Evolutionary conservation across 148 eudicot genomes (phyloP).

Genomic region (Selenicereus undatus): DNA sequence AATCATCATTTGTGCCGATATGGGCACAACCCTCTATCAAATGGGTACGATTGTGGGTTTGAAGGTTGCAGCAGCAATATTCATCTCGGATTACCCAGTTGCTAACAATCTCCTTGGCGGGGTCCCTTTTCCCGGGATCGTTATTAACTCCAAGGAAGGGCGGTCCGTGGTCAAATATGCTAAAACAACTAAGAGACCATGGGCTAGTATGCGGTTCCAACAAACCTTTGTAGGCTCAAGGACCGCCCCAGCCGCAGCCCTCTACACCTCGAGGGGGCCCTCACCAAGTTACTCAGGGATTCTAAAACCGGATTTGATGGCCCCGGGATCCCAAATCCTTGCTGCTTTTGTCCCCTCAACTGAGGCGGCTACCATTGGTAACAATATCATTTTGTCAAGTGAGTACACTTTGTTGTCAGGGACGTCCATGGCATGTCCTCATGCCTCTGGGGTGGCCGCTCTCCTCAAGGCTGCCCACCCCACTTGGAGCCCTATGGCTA

Average conservation of each 20-base stretch:
- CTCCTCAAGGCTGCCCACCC: constrained; percentile 36
- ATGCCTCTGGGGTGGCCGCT: constrained; percentile 38
- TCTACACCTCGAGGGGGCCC: constrained; percentile 39
- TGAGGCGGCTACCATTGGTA: constrained; percentile 28
- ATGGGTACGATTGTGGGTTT: constrained; percentile 22
- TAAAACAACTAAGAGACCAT: not conserved
- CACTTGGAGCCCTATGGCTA: constrained; percentile 35
- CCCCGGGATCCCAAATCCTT: constrained; percentile 33
- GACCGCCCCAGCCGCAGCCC: constrained; percentile 29
- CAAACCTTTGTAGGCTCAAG: constrained; percentile 33
- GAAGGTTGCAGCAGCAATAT: constrained; percentile 27
- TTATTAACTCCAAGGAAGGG: constrained; percentile 24
- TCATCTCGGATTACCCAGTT: constrained; percentile 24
- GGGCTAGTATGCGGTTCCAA: constrained; percentile 31
- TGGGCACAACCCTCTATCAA: constrained; percentile 16
- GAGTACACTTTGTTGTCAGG: constrained; percentile 32
- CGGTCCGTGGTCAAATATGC: constrained; percentile 23
- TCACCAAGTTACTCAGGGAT: constrained; percentile 23
- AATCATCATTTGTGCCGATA: constrained; percentile 32
- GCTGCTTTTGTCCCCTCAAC: constrained; percentile 32
- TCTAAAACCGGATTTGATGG: constrained; percentile 38
- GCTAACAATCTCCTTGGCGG: constrained; percentile 17
- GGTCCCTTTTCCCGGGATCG: constrained; percentile 29
- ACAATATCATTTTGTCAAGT: constrained; percentile 23
- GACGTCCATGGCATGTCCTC: constrained; percentile 46